phyloP scores from a whole-genome alignment of 2,329 filamentous ascomycete species.

The Claviceps fusiformis region DNA sequence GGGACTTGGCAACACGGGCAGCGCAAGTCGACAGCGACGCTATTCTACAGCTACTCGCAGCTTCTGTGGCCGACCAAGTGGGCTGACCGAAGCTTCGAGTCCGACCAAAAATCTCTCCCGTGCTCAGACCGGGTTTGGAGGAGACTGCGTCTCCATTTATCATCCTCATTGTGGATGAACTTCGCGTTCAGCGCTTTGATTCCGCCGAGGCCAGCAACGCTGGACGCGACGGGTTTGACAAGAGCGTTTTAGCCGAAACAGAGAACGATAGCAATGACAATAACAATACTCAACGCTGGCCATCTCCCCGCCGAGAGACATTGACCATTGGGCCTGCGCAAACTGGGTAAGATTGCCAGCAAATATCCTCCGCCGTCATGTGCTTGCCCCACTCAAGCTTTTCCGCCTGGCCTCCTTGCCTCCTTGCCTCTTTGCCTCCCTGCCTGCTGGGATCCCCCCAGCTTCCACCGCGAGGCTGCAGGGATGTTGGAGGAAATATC shows the following conservation, averaged over 20 bases:
- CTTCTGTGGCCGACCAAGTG: slow-evolving; percentile 3
- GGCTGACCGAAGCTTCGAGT: slow-evolving; percentile 4
- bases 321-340: slow-evolving; percentile 25
- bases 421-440: not conserved
- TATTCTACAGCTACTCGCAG: slow-evolving; percentile 9
- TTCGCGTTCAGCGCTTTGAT: slow-evolving; percentile 37
- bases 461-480: slow-evolving; percentile 1
- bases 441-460: not conserved
- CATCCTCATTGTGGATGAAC: slow-evolving; percentile 40
- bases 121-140: slow-evolving; percentile 12
- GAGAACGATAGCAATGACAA: slow-evolving; percentile 26
- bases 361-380: not conserved
- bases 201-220: slow-evolving; percentile 14
- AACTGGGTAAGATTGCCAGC: slow-evolving; percentile 21
- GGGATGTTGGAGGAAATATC: not conserved
- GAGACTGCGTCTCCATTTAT: slow-evolving; percentile 31
- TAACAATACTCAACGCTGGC: slow-evolving; percentile 25
- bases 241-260: slow-evolving; percentile 13
- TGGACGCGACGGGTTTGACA: slow-evolving; percentile 12
- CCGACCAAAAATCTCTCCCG: slow-evolving; percentile 8
- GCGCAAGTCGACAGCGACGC: slow-evolving; percentile 2
- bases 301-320: slow-evolving; percentile 35
- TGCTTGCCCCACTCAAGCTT: slow-evolving; percentile 1
- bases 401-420: not conserved
- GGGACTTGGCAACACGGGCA: slow-evolving; percentile 1